phyloP scores from a whole-genome alignment of 2,329 filamentous ascomycete genomes.

The Calycina marina region DNA sequence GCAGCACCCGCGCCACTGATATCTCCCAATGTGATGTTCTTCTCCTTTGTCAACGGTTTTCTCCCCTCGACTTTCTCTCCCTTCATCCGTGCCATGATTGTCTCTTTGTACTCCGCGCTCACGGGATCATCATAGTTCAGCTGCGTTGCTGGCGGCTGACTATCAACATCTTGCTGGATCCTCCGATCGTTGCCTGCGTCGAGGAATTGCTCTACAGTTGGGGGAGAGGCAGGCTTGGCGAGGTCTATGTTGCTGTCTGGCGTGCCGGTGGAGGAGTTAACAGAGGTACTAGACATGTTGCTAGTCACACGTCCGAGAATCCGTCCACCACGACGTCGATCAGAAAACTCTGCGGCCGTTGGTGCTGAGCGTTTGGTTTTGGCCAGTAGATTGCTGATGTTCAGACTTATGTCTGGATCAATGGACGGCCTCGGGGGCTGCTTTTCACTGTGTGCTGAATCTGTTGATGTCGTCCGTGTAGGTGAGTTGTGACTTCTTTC shows the following conservation, averaged over 20 bases:
- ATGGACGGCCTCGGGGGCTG: constrained; percentile 8
- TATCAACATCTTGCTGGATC: constrained; percentile 7
- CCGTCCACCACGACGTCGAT: constrained; percentile 12
- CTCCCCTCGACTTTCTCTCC: constrained; percentile 15
- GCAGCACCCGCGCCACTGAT: constrained; percentile 4
- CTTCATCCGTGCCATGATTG: constrained; percentile 19
- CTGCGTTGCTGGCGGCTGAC: constrained; percentile 14
- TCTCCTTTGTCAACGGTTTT: constrained; percentile 8
- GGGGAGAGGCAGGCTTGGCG: too few species aligned
- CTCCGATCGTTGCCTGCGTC: constrained; percentile 9
- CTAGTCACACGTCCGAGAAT: constrained; percentile 44
- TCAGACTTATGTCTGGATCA: constrained; percentile 13
- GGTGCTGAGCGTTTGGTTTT: constrained; percentile 15
- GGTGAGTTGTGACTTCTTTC: constrained; percentile 22
- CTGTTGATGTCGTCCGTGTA: constrained; percentile 11
- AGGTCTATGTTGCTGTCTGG: too few species aligned
- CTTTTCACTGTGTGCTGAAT: constrained; percentile 10
- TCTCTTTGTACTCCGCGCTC: constrained; percentile 15
- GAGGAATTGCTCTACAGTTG: constrained; percentile 12
- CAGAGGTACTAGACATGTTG: constrained; percentile 39
- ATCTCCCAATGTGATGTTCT: constrained; percentile 11
- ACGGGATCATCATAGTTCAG: constrained; percentile 22
- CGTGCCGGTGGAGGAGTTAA: constrained; percentile 23
- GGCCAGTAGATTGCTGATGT: constrained; percentile 19
- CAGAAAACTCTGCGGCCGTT: constrained; percentile 15